These are phyloP conservation scores for Abelmoschus esculentus DNA, from an alignment of 345 rosid species.

Conservation along the genomic window DNA sequence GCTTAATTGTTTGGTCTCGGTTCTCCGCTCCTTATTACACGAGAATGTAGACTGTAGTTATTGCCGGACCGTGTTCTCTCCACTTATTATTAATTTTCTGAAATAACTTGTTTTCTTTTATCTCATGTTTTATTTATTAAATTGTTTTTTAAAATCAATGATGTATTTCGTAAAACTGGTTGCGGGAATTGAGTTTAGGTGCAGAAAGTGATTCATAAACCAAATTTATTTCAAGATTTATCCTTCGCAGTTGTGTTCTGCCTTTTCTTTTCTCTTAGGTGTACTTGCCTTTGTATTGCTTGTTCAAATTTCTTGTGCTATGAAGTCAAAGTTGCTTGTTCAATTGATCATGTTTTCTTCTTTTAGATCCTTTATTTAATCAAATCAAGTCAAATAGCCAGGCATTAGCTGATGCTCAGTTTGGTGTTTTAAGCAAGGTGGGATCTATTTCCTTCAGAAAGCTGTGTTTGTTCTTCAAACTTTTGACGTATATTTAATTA, in stretches of 20 bases:
- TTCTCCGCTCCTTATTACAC: too few relatives aligned
- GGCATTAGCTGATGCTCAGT: constrained; percentile 37
- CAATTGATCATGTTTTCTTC: neutral
- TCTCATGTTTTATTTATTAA: neutral
- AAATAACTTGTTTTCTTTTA: neutral
- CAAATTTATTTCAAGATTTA: neutral
- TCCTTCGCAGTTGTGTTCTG: neutral
- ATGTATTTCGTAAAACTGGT: neutral
- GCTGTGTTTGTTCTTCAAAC: neutral
- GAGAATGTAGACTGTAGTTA: too few relatives aligned
- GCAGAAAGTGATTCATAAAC: neutral
- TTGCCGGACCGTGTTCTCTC: too few relatives aligned
- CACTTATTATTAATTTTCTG: neutral
- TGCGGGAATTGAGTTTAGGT: neutral
- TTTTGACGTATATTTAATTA: constrained; percentile 9
- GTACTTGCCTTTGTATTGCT: neutral
- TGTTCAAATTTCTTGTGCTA: neutral
- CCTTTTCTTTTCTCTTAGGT: neutral
- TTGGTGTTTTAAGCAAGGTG: constrained; percentile 46
- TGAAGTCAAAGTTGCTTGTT: neutral
- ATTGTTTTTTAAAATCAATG: neutral
- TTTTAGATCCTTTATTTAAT: constrained; percentile 44
- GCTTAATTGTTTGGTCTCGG: too few relatives aligned
- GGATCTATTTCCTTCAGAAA: constrained; percentile 8
- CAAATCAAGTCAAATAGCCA: constrained; percentile 43